These are phyloP conservation scores for Ziziphus jujuba DNA, from an alignment of 306 rosid genomes.

Conservation along the genomic window DNA sequence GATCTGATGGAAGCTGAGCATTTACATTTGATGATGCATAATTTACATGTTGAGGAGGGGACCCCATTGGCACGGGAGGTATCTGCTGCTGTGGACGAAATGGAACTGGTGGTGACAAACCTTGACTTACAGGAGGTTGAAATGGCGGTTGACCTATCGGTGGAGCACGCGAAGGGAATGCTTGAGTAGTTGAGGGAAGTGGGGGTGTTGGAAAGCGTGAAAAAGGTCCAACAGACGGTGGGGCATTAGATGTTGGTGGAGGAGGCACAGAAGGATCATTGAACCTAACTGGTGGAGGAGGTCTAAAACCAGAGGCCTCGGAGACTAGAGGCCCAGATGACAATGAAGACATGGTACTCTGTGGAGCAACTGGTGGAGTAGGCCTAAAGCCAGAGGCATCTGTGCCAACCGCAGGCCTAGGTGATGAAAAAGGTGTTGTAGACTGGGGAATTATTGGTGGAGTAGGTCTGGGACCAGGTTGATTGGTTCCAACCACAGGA, in stretches of 20 bases:
- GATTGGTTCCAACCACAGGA: constrained; percentile 67
- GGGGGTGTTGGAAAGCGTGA: constrained; percentile 63
- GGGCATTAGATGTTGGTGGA: constrained; percentile 50
- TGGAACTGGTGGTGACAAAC: constrained; percentile 42
- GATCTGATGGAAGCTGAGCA: constrained; percentile 44
- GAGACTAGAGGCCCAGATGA: constrained; percentile 47
- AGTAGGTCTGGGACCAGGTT: constrained; percentile 49
- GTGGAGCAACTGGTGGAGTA: constrained; percentile 50
- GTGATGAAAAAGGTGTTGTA: constrained; percentile 43
- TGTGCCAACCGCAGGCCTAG: constrained; percentile 49
- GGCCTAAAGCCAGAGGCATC: constrained; percentile 62
- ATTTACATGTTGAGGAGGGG: constrained; percentile 50
- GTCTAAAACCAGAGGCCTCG: constrained; percentile 56
- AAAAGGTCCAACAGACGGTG: constrained; percentile 47
- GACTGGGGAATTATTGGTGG: constrained; percentile 52
- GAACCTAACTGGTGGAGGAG: constrained; percentile 57
- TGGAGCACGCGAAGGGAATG: constrained; percentile 41
- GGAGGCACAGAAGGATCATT: constrained; percentile 79
- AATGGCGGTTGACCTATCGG: constrained; percentile 51
- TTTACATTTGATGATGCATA: constrained; percentile 40
- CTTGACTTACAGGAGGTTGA: constrained; percentile 50
- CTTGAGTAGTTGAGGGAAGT: constrained; percentile 44
- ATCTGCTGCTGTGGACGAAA: constrained; percentile 45
- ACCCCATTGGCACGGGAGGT: constrained; percentile 69
- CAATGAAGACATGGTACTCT: constrained; percentile 39